phyloP scores from a whole-genome alignment of 2,329 filamentous ascomycete genomes.

The Microdochium paspali region DNA sequence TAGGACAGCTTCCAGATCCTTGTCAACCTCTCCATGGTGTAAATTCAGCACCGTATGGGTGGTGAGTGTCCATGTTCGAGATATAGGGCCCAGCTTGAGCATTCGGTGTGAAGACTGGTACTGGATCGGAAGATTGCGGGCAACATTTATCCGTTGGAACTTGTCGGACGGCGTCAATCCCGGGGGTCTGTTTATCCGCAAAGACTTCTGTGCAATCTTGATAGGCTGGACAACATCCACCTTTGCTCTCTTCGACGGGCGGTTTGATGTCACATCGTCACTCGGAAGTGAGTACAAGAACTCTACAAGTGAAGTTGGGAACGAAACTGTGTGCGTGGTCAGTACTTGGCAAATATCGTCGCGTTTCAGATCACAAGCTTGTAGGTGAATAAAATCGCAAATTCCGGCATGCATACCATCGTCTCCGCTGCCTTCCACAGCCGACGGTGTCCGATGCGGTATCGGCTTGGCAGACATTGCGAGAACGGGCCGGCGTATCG shows the following conservation, averaged over 20 bases:
- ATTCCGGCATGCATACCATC: background rate
- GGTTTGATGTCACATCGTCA: constrained; percentile 1
- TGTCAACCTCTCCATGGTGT: background rate
- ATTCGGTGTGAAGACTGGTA: background rate
- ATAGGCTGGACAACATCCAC: constrained; percentile 9
- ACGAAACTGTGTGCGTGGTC: constrained; percentile 4
- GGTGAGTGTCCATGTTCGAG: background rate
- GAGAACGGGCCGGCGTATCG: background rate
- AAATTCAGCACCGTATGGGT: background rate
- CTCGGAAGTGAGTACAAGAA: constrained; percentile 1
- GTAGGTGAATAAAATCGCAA: background rate
- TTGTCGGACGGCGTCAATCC: background rate
- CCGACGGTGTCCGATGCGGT: background rate
- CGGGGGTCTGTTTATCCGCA: constrained; percentile 1
- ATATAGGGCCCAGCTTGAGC: background rate
- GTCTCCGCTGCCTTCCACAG: background rate
- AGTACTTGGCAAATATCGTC: too few species aligned
- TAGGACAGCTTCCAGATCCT: constrained; percentile 1
- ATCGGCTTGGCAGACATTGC: background rate
- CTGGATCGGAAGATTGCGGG: constrained; percentile 5
- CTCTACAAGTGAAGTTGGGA: constrained; percentile 3
- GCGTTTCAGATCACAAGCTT: too few species aligned
- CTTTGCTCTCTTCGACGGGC: constrained; percentile 11
- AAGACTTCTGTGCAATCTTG: constrained; percentile 8
- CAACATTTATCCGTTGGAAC: constrained; percentile 6